A percentile compares a stretch with the other conserved stretches of the same genome.
These are phyloP conservation scores for Neodidymelliopsis sp. DNA, from an alignment of 2,329 filamentous ascomycete species.

Conservation along the genomic window DNA sequence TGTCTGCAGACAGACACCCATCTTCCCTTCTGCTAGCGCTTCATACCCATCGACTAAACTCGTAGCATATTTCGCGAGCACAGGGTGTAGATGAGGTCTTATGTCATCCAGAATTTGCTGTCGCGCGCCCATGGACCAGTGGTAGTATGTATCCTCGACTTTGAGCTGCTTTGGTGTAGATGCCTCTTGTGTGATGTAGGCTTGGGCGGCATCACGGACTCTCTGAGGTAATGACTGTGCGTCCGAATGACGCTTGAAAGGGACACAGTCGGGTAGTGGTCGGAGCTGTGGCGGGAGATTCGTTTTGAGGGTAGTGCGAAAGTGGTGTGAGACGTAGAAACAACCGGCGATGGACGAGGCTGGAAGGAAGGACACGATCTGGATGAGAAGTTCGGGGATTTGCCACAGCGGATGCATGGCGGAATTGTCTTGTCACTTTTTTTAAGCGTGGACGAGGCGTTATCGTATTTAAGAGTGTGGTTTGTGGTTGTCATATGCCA, in stretches of 20 bases:
- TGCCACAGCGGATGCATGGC: constrained; percentile 23
- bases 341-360: constrained; percentile 1
- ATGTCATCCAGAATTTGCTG: constrained; percentile 11
- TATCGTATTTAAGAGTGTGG: too few species aligned
- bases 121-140: constrained; percentile 19
- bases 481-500: too few species aligned
- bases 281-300: constrained; percentile 19
- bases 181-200: background rate
- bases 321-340: constrained; percentile 14
- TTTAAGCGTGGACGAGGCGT: too few species aligned
- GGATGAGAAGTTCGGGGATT: constrained; percentile 24
- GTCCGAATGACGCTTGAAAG: background rate
- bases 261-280: constrained; percentile 10
- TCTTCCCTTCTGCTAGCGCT: background rate
- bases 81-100: constrained; percentile 16
- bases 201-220: background rate
- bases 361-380: constrained; percentile 19
- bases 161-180: constrained; percentile 2
- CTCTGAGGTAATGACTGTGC: background rate
- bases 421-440: background rate
- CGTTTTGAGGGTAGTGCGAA: constrained; percentile 8
- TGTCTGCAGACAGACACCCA: background rate
- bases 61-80: background rate
- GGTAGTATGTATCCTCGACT: constrained; percentile 16
- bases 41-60: constrained; percentile 4